Percentiles rank a stretch among this genome's conserved stretches.
Conservation (phyloP, 169 alveolate genomes). For the Plasmodium cynomolgi region DNA sequence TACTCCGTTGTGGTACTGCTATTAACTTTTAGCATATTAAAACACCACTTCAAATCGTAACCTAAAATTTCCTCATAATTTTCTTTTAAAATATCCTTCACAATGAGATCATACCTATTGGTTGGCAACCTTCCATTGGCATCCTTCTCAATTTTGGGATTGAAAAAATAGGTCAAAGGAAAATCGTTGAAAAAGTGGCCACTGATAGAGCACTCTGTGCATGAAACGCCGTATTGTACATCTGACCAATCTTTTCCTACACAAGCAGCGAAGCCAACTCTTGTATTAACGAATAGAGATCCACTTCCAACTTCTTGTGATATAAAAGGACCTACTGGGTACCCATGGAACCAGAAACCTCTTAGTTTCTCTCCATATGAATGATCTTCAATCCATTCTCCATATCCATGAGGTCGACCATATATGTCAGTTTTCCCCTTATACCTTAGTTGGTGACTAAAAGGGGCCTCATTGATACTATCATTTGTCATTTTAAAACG, state of each 20-base stretch:
- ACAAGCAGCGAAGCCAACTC: constrained; percentile 87
- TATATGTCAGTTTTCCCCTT: constrained; percentile 87
- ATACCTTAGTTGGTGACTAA: constrained; percentile 88
- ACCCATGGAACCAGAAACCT: constrained; percentile 92
- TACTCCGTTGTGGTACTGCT: constrained; percentile 56
- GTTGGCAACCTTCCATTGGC: constrained; percentile 63
- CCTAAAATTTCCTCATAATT: constrained; percentile 50
- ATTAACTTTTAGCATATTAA: constrained; percentile 69
- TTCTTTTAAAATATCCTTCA: constrained; percentile 69
- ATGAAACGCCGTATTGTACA: constrained; percentile 86
- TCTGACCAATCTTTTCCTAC: constrained; percentile 76
- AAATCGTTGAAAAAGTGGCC: constrained; percentile 90
- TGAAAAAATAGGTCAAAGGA: constrained; percentile 86
- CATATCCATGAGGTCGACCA: constrained; percentile 91
- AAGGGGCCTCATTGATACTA: constrained; percentile 79
- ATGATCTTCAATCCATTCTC: constrained; percentile 92
- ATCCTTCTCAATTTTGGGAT: constrained; percentile 78
- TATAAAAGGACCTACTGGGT: constrained; percentile 91
- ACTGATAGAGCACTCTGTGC: constrained; percentile 90
- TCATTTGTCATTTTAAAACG: constrained; percentile 48
- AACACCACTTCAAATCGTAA: constrained; percentile 71
- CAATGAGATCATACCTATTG: constrained; percentile 69
- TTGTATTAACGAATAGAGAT: constrained; percentile 81
- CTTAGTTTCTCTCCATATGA: constrained; percentile 87
- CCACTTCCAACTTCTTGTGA: constrained; percentile 93